A percentile compares a stretch with the other conserved stretches of the same genome.
phyloP scores from a whole-genome alignment of 768 basidiomycete genomes.

The Phallus indusiatus region DNA sequence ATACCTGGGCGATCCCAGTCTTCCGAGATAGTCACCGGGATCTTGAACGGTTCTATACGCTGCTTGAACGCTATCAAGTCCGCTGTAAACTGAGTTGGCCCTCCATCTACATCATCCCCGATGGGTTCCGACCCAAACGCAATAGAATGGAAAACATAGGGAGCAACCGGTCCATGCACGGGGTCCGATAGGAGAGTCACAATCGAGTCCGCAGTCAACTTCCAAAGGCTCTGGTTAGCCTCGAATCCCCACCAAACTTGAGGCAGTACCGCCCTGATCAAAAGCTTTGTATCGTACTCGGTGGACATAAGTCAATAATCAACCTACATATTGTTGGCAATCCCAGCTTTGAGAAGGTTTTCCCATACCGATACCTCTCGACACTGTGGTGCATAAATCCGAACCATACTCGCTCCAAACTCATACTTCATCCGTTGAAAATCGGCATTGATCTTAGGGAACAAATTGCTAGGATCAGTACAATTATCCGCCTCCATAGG shows the following conservation, averaged over 20 bases:
- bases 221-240: constrained; percentile 9
- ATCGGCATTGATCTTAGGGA: constrained; percentile 7
- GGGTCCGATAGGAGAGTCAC: constrained; percentile 9
- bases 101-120: constrained; percentile 14
- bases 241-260: constrained; percentile 12
- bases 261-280: constrained; percentile 7
- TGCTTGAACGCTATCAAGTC: constrained; percentile 5
- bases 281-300: background rate
- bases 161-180: constrained; percentile 4
- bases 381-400: constrained; percentile 14
- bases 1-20: constrained; percentile 14
- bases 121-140: constrained; percentile 15
- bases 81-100: constrained; percentile 5
- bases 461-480: constrained; percentile 9
- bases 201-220: constrained; percentile 3
- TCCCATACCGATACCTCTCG: constrained; percentile 10
- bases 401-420: constrained; percentile 15
- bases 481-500: constrained; percentile 10
- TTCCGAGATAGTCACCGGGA: constrained; percentile 13
- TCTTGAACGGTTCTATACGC: constrained; percentile 8
- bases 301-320: background rate
- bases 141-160: constrained; percentile 14
- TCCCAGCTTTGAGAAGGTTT: constrained; percentile 10
- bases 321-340: constrained; percentile 10
- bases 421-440: constrained; percentile 12